A percentile compares a stretch with the other conserved stretches of the same genome.
These are phyloP conservation scores for Aureobasidium namibiae DNA, from an alignment of 2,329 filamentous ascomycete species.

Conservation along the genomic window DNA sequence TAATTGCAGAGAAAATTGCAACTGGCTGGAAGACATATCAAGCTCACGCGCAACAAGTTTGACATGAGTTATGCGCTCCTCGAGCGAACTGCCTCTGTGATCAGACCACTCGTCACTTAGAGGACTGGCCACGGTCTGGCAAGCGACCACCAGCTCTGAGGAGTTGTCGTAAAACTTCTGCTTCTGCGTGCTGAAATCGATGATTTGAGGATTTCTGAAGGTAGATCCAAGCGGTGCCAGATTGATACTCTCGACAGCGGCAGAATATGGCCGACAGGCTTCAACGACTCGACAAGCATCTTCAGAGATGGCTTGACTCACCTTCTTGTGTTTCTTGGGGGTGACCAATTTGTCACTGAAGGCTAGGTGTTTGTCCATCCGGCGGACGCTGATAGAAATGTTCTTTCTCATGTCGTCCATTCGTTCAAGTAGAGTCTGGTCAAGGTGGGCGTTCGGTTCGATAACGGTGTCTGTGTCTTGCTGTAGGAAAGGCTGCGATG, in stretches of 20 bases:
- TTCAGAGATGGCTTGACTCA: conserved; percentile 74
- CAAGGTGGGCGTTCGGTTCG: conserved; percentile 67
- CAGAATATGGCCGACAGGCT: conserved; percentile 81
- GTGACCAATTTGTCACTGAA: conserved; percentile 76
- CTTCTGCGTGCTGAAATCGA: conserved; percentile 84
- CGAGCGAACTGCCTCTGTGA: conserved; percentile 78
- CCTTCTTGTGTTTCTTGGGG: conserved; percentile 64
- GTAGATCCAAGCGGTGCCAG: conserved; percentile 68
- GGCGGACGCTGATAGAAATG: conserved; percentile 76
- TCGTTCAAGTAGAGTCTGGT: conserved; percentile 68
- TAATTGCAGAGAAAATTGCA: conserved; percentile 79
- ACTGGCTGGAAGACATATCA: conserved; percentile 77
- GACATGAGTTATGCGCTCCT: conserved; percentile 76
- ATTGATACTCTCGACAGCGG: conserved; percentile 85
- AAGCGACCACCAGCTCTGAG: conserved; percentile 77
- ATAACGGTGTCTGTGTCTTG: conserved; percentile 67
- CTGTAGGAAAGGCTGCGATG: conserved; percentile 64
- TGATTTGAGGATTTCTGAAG: conserved; percentile 75
- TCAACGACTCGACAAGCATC: conserved; percentile 76
- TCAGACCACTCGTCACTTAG: conserved; percentile 94
- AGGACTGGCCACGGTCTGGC: conserved; percentile 85
- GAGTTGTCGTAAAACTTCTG: conserved; percentile 90
- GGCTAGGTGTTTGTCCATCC: conserved; percentile 75
- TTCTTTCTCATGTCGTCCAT: conserved; percentile 80
- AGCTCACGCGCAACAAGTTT: conserved; percentile 68